phyloP scores from a whole-genome alignment of 371 early-diverging fungal genomes.

The Mortierella sp. region DNA sequence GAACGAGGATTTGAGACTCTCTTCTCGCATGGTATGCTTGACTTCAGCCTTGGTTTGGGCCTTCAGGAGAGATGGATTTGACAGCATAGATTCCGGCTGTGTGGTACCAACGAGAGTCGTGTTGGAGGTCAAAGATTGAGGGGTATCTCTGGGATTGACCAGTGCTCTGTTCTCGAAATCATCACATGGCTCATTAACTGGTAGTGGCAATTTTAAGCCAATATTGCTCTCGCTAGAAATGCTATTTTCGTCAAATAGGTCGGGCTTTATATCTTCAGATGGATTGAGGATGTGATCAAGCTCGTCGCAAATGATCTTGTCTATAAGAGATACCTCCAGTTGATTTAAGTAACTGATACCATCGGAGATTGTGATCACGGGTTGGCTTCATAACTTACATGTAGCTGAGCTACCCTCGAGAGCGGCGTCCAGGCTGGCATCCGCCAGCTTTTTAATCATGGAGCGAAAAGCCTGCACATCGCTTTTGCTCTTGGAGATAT shows the following conservation, averaged over 20 bases:
- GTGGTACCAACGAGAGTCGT: background rate
- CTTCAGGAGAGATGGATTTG: too few relatives aligned
- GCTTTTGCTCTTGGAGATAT: background rate
- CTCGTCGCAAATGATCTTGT: slow-evolving; percentile 4
- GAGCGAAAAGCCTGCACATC: background rate
- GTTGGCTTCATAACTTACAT: background rate
- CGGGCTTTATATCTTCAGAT: background rate
- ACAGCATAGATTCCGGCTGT: background rate
- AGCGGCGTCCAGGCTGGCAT: background rate
- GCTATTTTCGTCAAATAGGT: background rate
- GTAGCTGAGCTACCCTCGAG: slow-evolving; percentile 5
- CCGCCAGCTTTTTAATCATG: slow-evolving; percentile 2
- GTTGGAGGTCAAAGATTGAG: background rate
- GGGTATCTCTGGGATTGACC: background rate
- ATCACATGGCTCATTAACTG: background rate
- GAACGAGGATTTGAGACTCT: too few relatives aligned
- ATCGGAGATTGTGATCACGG: background rate
- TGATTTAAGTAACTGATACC: background rate
- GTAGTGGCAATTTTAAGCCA: background rate
- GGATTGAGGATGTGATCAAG: slow-evolving; percentile 8
- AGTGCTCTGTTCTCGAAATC: background rate
- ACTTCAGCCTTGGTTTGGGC: too few relatives aligned
- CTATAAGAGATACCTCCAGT: background rate
- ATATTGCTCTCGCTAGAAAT: background rate
- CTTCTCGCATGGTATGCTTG: too few relatives aligned